phyloP scores from a whole-genome alignment of 148 eudicot genomes.

The Talinum fruticosum region DNA sequence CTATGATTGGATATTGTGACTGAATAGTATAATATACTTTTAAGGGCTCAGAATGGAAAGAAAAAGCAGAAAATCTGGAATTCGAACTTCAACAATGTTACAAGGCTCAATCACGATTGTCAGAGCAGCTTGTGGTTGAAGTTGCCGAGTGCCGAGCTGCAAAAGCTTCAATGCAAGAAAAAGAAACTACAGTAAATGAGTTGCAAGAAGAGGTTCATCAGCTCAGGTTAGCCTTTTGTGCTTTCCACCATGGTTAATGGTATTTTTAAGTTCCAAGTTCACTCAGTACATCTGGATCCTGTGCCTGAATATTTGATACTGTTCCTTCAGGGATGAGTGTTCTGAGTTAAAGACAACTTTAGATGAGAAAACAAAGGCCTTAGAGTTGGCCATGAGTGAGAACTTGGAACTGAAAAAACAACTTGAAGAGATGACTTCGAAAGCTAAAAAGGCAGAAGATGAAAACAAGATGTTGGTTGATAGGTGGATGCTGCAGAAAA shows the following conservation, averaged over 20 bases:
- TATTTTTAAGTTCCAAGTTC: neutral
- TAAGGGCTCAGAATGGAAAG: slow-evolving; percentile 97
- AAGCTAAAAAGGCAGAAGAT: slow-evolving; percentile 65
- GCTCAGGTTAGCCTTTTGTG: slow-evolving; percentile 48
- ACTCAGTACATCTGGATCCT: neutral
- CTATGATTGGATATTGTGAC: slow-evolving; percentile 14
- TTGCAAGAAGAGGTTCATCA: slow-evolving; percentile 56
- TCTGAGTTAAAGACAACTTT: slow-evolving; percentile 45
- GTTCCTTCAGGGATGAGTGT: slow-evolving; percentile 76
- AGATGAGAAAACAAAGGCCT: slow-evolving; percentile 71
- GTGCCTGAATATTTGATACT: slow-evolving; percentile 13
- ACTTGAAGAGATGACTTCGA: slow-evolving; percentile 55
- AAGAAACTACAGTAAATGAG: slow-evolving; percentile 55
- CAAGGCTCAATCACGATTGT: slow-evolving; percentile 88
- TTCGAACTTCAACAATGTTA: slow-evolving; percentile 94
- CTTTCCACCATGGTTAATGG: neutral
- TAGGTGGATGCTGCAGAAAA: slow-evolving; percentile 90
- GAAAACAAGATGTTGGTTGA: slow-evolving; percentile 83
- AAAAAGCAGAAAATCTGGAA: slow-evolving; percentile 90
- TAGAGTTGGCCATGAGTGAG: slow-evolving; percentile 68
- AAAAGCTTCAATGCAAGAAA: slow-evolving; percentile 66
- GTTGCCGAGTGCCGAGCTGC: slow-evolving; percentile 84
- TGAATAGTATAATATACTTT: slow-evolving; percentile 23
- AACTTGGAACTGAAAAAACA: slow-evolving; percentile 60
- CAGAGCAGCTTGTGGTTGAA: slow-evolving; percentile 92